Base-by-base conservation (phyloP, 2,329 filamentous ascomycete genomes). In the Diaporthe batatas region DNA sequence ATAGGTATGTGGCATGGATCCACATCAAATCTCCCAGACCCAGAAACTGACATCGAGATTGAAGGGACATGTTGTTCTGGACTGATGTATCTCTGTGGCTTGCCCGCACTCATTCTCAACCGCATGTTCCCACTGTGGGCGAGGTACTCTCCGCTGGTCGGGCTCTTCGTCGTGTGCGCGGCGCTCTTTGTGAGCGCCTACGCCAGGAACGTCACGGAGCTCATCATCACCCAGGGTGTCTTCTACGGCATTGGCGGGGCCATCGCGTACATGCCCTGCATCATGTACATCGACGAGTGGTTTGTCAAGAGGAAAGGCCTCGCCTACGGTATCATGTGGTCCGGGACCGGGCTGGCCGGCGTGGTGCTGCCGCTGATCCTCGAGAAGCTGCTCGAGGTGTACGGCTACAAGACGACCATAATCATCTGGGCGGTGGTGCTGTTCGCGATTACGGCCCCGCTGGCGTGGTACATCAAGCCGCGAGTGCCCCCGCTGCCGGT, bases 271-370 rank as follows among this genome's bases (percentile, higher is more conserved):
- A 86, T 84, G 34, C 89, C 90, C 0, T 88, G 87, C 76, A 85
- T 91, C 39, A 75, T 87, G 44, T 91, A 90, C 79, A 82, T 91
- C 75, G 87, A 91, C 74, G 87, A 91, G 78, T 92, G 89, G 89
- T 92, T 91, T 78, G 83, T 89, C 29, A 83, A 82, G 54, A 85
- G 86, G 55, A 89, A 89, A 67, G 89, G 89, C 0, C 80, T 91
- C 44, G 90, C 90, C 1, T 90, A 89, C 76, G 91, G 91, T n/a
- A 85, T 91, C 67, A 89, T 92, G 85, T 91, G 88, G 86, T 87
- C 85, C 14, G 85, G 87, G 2, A 87, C 87, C 0, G 86, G 87
- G 0, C 78, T 88, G 8, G 85, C 84, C 0, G 88, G 88, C 51
- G 84, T 88, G 47, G 77, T 85, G 1, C 77, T 90, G 7, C 88